Evolutionary conservation across 2,329 filamentous ascomycete species (phyloP).

Genomic region (Ustulina deusta): DNA sequence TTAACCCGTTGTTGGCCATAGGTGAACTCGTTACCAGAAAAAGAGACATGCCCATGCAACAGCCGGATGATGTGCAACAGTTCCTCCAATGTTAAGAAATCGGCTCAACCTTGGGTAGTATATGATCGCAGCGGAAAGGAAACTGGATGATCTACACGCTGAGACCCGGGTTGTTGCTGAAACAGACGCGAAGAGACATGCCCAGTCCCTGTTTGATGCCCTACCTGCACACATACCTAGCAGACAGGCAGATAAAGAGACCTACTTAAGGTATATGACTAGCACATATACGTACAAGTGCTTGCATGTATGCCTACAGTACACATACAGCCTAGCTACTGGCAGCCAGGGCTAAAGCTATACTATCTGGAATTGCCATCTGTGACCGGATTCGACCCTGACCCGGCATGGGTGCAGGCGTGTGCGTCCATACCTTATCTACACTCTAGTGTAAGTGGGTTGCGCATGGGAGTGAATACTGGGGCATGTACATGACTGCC

Average conservation of each 20-base stretch:
- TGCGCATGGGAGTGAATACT: no score
- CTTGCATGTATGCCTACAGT: background rate
- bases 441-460: no score
- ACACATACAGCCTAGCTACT: no score
- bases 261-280: background rate
- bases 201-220: slow-evolving; percentile 40
- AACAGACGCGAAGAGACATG: slow-evolving; percentile 50
- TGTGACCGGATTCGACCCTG: background rate
- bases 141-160: slow-evolving; percentile 55
- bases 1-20: background rate
- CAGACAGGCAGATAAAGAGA: background rate
- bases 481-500: no score
- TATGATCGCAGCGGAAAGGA: slow-evolving; percentile 5
- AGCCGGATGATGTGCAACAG: background rate
- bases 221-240: slow-evolving; percentile 22
- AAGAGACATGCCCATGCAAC: background rate
- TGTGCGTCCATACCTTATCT: background rate
- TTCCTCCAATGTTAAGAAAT: background rate
- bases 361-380: background rate
- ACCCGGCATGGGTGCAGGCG: background rate
- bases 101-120: background rate
- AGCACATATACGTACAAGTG: background rate
- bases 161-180: slow-evolving; percentile 57
- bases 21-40: background rate
- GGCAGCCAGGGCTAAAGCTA: background rate